These are phyloP conservation scores for Penicillium decumbens DNA, from an alignment of 2,329 filamentous ascomycete genomes.

Conservation along the genomic window DNA sequence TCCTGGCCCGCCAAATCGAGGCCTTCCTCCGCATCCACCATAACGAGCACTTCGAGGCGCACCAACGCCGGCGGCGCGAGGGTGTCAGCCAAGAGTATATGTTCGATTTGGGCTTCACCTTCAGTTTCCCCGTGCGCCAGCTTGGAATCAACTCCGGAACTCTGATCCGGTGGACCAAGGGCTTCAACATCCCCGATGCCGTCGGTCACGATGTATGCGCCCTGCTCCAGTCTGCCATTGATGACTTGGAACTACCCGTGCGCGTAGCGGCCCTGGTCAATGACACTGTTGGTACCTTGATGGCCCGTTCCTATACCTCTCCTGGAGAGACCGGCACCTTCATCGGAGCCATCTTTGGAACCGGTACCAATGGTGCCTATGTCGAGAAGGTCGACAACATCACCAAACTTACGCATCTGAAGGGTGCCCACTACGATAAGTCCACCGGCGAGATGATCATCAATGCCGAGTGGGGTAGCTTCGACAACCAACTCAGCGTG, in stretches of 20 bases:
- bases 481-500: constrained; percentile 87
- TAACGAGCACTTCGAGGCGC: constrained; percentile 73
- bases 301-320: constrained; percentile 94
- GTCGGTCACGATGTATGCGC: constrained; percentile 92
- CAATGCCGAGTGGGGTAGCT: constrained; percentile 98
- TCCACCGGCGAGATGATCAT: constrained; percentile 92
- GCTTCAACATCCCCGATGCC: constrained; percentile 93
- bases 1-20: constrained; percentile 90
- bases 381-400: constrained; percentile 85
- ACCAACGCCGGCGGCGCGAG: constrained; percentile 60
- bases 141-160: constrained; percentile 91
- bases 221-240: constrained; percentile 82
- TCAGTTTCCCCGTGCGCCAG: constrained; percentile 94
- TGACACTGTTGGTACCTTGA: constrained; percentile 93
- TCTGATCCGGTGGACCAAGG: constrained; percentile 96
- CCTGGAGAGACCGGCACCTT: constrained; percentile 80
- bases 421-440: constrained; percentile 61
- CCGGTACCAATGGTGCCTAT: constrained; percentile 95
- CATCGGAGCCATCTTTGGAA: constrained; percentile 95
- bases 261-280: constrained; percentile 95
- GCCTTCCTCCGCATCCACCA: constrained; percentile 82
- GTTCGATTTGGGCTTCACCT: constrained; percentile 96
- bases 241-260: constrained; percentile 78
- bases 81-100: constrained; percentile 67
- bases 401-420: constrained; percentile 63